These are phyloP conservation scores for Capsicum pubescens DNA, from an alignment of 257 asterid species.

Conservation along the genomic window DNA sequence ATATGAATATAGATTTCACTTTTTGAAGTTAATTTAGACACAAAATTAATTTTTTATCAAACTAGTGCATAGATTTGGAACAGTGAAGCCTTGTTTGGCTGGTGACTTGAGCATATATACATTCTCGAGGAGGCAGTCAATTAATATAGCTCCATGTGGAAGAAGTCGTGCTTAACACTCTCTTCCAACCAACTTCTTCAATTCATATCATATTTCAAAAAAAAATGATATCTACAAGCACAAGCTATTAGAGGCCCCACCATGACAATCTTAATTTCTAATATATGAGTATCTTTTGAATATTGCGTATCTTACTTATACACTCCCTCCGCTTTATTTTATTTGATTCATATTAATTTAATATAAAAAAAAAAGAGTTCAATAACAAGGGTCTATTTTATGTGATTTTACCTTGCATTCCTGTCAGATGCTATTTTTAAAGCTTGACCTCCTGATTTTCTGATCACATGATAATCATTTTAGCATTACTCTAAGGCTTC, in stretches of 20 bases:
- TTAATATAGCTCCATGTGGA: conserved; percentile 19
- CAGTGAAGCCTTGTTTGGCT: neutral
- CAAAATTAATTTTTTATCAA: too few species aligned
- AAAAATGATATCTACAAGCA: neutral
- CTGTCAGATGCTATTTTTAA: too few species aligned
- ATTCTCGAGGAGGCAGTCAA: conserved; percentile 17
- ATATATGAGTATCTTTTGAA: neutral
- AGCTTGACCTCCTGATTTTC: too few species aligned
- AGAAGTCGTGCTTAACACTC: conserved; percentile 29
- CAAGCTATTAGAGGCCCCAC: neutral
- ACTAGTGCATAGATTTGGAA: neutral
- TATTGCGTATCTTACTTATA: conserved; percentile 4
- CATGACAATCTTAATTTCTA: neutral
- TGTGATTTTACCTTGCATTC: rapidly evolving
- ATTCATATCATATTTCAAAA: neutral
- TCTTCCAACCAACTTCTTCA: conserved; percentile 48
- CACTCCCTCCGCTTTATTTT: too few species aligned
- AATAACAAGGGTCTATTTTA: too few species aligned
- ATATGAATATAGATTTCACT: neutral
- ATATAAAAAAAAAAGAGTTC: too few species aligned
- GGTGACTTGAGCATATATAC: neutral
- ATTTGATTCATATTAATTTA: too few species aligned
- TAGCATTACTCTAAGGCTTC: too few species aligned
- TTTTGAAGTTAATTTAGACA: neutral
- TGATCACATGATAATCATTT: too few species aligned